Evolutionary conservation across 352 stramenopile genomes (phyloP), one percentile per base, ranked within the genome.

Genomic region (Phytophthora syringae): DNA sequence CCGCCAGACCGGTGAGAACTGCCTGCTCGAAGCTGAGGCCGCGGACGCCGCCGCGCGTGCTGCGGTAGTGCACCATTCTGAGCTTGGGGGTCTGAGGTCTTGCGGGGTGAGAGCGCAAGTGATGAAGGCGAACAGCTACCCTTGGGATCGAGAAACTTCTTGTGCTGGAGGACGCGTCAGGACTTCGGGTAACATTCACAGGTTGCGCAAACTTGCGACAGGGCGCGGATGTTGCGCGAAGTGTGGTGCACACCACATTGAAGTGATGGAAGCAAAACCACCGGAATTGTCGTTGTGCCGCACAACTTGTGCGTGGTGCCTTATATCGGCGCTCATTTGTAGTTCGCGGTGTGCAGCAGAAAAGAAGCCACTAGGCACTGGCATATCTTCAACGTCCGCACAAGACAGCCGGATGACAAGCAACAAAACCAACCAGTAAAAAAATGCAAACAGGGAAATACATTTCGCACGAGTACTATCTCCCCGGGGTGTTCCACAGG

Each of bases 21-120:
- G 88, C 85, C 54, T 93, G 72, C 65, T 97, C 88, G 68, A 97
- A 97, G 49, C 85, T 87, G 52, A 96, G 77, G 59, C 80, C 80
- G 54, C 83, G 80, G 60, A 92, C 82, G 63, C 82, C 88, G 57
- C 88, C 88, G 53, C 88, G 84, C 28, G 88, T 96, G 62, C 88
- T 96, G 27, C 85, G 82, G 60, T 93, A 96, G 60, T 90, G 79
- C 45, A 94, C 86, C 88, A 96, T 96, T 20, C 28, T 43, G 16
- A 39, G 21, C 16, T 37, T 9, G 30, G 30, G 13, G n/a, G 24
- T 36, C 18, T 50, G 34, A 21, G 39, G 11, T 36, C 1, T 10
- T 7, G 3, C 16, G 44, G 18, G 52, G 59, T 7, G 44, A 57
- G 57, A 66, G 40, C 28, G 44, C 28, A 44, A 68, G 48, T 57